Base-by-base conservation (phyloP, 495 filamentous ascomycete genomes). In the Hypoxylon fuscum region DNA sequence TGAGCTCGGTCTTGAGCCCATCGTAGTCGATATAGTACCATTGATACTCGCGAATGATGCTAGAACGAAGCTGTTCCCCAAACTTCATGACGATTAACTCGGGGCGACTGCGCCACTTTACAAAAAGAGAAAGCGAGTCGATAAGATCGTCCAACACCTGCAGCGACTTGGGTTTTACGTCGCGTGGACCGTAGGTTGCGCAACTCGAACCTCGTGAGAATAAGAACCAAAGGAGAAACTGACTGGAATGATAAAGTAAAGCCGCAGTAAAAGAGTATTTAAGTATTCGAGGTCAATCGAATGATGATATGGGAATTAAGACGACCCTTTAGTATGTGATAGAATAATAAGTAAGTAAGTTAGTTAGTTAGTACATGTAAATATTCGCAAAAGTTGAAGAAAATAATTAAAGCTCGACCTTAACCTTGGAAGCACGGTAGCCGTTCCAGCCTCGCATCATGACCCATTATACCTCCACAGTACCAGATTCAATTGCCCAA, bases 1-100 rank as follows among this genome's bases (percentile, higher is more conserved):
- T 96, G 56, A 99, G 87, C 61, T 90, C 87, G 63, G 80, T 79
- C 77, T 99, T 99, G 42, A 99, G 85, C 56, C 89, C 90, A 65
- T 98, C 92, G 76, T 99, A 99, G 74, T 89, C 88, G 76, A 99
- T 97, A 79, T 98, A 99, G 81, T 96, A 90, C 83, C 91, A 96
- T 74, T 90, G 87, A 79, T 93, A 98, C 74, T 97, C 95, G 79
- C 89, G 90, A 76, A 98, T 92, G 68, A 96, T 85, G 62, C 93
- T 96, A 55, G 90, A 92, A 35, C 89, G 90, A 59, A 99, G 86
- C 80, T 98, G 92, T 73, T 96, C 90, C 71, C 95, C 95, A 83
- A 99, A 99, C 81, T 96, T 98, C 79, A 77, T 79, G 73, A 71
- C 74, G 76, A 83, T 64, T 48, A 77, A 58, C 50, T 79, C 72